These are phyloP conservation scores for Stagonosporopsis vannaccii DNA, from an alignment of 2,329 filamentous ascomycete genomes.

Conservation along the genomic window DNA sequence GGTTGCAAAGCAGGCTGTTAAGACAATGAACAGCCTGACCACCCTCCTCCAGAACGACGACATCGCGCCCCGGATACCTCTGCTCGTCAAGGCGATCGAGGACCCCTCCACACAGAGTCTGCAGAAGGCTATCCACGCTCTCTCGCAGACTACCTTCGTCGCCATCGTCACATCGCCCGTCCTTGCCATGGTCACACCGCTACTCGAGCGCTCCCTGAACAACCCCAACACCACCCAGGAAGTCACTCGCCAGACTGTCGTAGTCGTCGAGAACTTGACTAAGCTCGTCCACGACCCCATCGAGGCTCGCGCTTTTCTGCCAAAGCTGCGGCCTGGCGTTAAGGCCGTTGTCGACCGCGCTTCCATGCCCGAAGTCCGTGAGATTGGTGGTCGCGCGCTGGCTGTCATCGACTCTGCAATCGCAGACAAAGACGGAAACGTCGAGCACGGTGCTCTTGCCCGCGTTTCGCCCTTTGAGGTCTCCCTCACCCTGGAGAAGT, in stretches of 20 bases:
- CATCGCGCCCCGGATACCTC: slow-evolving; percentile 87
- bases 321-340: slow-evolving; percentile 92
- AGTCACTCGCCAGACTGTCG: slow-evolving; percentile 91
- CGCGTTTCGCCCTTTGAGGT: slow-evolving; percentile 77
- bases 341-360: slow-evolving; percentile 87
- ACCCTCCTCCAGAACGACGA: slow-evolving; percentile 95
- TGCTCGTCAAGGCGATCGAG: slow-evolving; percentile 94
- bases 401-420: slow-evolving; percentile 94
- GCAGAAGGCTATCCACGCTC: slow-evolving; percentile 94
- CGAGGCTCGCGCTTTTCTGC: slow-evolving; percentile 92
- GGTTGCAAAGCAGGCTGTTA: slow-evolving; percentile 82
- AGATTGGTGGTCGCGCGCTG: slow-evolving; percentile 82
- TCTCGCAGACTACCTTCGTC: slow-evolving; percentile 98
- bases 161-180: slow-evolving; percentile 95
- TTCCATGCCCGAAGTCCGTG: slow-evolving; percentile 92
- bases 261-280: slow-evolving; percentile 97
- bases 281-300: slow-evolving; percentile 96
- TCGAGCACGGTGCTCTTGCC: slow-evolving; percentile 64
- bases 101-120: slow-evolving; percentile 86
- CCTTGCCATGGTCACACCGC: slow-evolving; percentile 89
- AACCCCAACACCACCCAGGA: slow-evolving; percentile 90
- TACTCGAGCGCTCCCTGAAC: slow-evolving; percentile 93
- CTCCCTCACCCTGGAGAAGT: slow-evolving; percentile 73
- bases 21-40: slow-evolving; percentile 90
- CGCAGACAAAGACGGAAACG: slow-evolving; percentile 64